These are phyloP conservation scores for Russula olivacea DNA, from an alignment of 768 basidiomycete genomes.

Conservation along the genomic window DNA sequence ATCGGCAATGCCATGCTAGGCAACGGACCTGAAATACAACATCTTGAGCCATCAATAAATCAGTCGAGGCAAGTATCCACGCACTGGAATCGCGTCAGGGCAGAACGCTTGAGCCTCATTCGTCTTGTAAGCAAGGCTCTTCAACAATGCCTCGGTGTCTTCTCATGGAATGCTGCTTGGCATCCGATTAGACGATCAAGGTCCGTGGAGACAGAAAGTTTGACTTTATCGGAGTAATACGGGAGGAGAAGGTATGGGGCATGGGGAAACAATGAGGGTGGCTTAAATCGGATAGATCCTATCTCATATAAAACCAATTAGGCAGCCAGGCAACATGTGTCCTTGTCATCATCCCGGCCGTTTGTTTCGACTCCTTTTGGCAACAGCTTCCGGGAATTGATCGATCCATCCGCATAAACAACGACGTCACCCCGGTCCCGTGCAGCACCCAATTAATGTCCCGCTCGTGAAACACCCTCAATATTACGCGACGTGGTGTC, in stretches of 20 bases:
- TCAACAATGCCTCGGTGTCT: slow-evolving; percentile 42
- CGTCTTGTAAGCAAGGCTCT: not conserved
- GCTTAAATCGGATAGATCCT: slow-evolving; percentile 11
- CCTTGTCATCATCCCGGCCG: not conserved
- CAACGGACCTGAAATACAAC: not conserved
- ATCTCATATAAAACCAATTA: not conserved
- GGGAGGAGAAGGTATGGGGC: slow-evolving; percentile 22
- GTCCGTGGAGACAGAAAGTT: slow-evolving; percentile 40
- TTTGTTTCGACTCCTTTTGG: not conserved
- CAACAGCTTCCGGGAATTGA: slow-evolving; percentile 8
- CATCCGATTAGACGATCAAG: slow-evolving; percentile 65
- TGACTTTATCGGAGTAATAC: slow-evolving; percentile 35
- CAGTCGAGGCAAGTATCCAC: slow-evolving; percentile 38
- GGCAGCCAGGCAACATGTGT: not conserved
- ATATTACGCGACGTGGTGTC: not conserved
- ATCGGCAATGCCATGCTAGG: slow-evolving; percentile 21
- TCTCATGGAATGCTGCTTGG: slow-evolving; percentile 58
- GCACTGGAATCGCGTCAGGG: slow-evolving; percentile 55
- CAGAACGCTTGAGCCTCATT: slow-evolving; percentile 60
- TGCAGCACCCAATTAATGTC: not conserved
- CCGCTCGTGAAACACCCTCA: not conserved
- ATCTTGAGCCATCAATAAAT: not conserved
- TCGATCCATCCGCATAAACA: slow-evolving; percentile 14
- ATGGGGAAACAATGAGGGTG: slow-evolving; percentile 3
- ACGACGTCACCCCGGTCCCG: slow-evolving; percentile 13